Conservation (phyloP, 768 basidiomycete genomes). For the Collybia mongolica region DNA sequence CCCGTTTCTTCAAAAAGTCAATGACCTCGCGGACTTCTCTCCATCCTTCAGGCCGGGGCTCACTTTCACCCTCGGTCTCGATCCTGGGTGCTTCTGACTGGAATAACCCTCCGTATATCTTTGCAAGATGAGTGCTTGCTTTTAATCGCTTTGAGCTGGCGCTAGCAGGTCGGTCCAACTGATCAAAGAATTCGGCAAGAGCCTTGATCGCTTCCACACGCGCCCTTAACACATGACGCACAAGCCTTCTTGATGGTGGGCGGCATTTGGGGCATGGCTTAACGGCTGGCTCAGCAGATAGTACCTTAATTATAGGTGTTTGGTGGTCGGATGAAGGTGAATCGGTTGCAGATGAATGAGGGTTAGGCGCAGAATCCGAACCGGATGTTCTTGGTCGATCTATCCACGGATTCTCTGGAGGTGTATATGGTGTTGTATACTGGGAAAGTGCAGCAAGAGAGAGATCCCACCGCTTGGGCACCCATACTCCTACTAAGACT, state of each 20-base stretch:
- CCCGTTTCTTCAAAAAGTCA: constrained; percentile 62
- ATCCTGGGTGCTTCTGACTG: constrained; percentile 29
- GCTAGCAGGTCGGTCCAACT: constrained; percentile 44
- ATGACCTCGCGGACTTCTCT: constrained; percentile 73
- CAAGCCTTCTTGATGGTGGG: constrained; percentile 78
- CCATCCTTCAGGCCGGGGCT: constrained; percentile 42
- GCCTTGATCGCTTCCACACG: constrained; percentile 81
- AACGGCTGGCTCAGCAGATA: constrained; percentile 38
- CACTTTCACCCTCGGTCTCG: constrained; percentile 21
- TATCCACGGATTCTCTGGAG: constrained; percentile 73
- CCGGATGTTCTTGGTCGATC: constrained; percentile 39
- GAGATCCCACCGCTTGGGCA: constrained; percentile 80
- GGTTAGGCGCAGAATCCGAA: constrained; percentile 10
- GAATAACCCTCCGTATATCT: constrained; percentile 43
- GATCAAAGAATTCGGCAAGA: constrained; percentile 69
- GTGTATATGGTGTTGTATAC: constrained; percentile 65
- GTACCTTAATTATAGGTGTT: constrained; percentile 7
- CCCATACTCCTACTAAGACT: constrained; percentile 94
- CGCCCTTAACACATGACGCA: constrained; percentile 86
- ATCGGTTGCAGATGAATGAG: constrained; percentile 17
- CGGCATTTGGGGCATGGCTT: constrained; percentile 36
- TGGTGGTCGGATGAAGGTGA: constrained; percentile 10
- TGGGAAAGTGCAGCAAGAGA: constrained; percentile 69
- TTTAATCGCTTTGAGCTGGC: constrained; percentile 38
- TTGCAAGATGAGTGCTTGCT: constrained; percentile 48